Percentiles rank a stretch among this genome's conserved stretches.
Evolutionary conservation across 192 early-diverging fungal genomes (phyloP).

Genomic region (Coemansia furcata): DNA sequence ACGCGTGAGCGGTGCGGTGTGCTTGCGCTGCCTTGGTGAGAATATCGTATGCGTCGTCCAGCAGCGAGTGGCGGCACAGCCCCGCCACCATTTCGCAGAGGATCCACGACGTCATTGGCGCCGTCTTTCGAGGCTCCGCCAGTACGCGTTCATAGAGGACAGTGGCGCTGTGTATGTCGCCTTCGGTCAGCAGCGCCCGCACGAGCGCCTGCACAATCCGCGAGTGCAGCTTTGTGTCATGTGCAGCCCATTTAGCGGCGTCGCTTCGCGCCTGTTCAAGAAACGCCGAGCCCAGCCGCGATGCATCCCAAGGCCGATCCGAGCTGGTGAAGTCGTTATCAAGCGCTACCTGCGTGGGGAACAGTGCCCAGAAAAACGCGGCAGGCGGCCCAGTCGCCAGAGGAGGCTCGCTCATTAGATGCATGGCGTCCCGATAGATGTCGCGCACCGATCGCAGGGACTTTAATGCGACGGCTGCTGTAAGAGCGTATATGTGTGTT

Average conservation of each 20-base stretch:
- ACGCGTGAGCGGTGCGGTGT: constrained; percentile 14
- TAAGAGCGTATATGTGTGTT: constrained; percentile 31
- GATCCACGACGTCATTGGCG: constrained; percentile 16
- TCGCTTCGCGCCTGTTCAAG: constrained; percentile 17
- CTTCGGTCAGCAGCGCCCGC: constrained; percentile 35
- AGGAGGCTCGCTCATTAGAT: constrained; percentile 2
- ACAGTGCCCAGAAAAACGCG: constrained; percentile 19
- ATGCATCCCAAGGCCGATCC: constrained; percentile 26
- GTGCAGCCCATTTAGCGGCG: neutral
- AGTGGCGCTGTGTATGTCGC: constrained; percentile 11
- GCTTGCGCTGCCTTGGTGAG: neutral
- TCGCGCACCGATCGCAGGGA: constrained; percentile 12
- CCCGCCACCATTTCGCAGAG: constrained; percentile 37
- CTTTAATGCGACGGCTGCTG: constrained; percentile 29
- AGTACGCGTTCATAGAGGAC: constrained; percentile 6
- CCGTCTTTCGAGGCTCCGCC: neutral
- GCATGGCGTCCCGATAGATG: constrained; percentile 18
- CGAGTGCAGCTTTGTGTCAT: neutral
- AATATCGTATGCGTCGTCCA: constrained; percentile 13
- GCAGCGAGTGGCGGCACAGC: constrained; percentile 17
- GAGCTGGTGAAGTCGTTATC: neutral
- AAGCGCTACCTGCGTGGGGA: neutral
- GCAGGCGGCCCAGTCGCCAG: neutral
- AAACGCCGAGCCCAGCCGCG: constrained; percentile 26
- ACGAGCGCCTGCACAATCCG: constrained; percentile 21